Base-by-base conservation (phyloP, 2,329 filamentous ascomycete species). In the Epichloe festucae region DNA sequence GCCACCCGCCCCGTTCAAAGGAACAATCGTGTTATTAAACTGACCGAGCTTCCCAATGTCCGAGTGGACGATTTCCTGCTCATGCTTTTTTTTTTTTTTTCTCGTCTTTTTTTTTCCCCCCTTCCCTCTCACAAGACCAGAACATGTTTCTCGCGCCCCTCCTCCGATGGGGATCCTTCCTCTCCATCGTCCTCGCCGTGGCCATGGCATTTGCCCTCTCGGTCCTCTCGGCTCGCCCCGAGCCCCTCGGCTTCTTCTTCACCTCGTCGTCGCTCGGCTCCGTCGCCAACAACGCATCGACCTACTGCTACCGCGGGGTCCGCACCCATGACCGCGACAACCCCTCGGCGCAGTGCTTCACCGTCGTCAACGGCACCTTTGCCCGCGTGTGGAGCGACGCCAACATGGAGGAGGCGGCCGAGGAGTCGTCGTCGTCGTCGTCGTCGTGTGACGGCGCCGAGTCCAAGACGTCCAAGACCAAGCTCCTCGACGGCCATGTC, bases 321-420 rank as follows among this genome's bases (percentile, higher is more conserved):
- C 59, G 64, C 40, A 71, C 71, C 0, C 65, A 69, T 19, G 63
- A 70, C 23, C 54, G 62, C 2, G 58, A 61, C 0, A 56, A 66
- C 7, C 66, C 72, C 0, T 55, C 63, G 2, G 71, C 72, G 2
- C 68, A 73, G 47, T 84, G 81, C 65, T 83, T 84, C 62, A 73
- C 73, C 5, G 73, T 82, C 2, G 61, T 62, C 1, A 64, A 73
- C 41, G 79, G 79, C 0, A 63, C 67, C 12, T 81, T 84, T 56
- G 66, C 66, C 0, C 65, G 68, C 5, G 72, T 82, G 0, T 73
- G 75, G 43, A 53, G 64, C n/a, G 65, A 17, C 17, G 17, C 17
- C 17, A 17, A 17, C 17, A 17, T 17, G 17, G 17, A 17, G 17
- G 17, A 17, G 17, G 17, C 17, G 17, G 17, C 17, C 17, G 17